Evolutionary conservation across 352 stramenopile species (phyloP).

Genomic region (Phytophthora litchii): DNA sequence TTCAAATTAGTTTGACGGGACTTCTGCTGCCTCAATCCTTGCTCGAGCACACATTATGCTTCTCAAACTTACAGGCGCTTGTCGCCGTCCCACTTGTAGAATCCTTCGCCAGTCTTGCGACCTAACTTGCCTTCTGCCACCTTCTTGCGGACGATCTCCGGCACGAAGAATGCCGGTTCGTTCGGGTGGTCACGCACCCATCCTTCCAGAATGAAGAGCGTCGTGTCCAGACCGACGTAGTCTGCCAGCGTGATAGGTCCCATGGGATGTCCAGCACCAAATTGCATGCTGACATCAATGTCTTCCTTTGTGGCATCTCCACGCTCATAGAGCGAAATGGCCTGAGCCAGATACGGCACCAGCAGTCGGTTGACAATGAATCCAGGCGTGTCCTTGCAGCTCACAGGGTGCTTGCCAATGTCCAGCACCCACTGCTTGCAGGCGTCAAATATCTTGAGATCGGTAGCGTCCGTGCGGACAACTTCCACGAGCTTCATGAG

Average conservation of each 20-base stretch:
- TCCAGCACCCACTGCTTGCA: conserved; percentile 90
- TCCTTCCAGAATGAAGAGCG: conserved; percentile 94
- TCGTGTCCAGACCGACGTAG: conserved; percentile 98
- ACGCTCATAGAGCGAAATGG: conserved; percentile 94
- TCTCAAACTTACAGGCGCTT: conserved; percentile 64
- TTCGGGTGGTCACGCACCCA: conserved; percentile 96
- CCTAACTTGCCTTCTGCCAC: conserved; percentile 94
- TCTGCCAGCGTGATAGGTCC: conserved; percentile 94
- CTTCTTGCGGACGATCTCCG: conserved; percentile 91
- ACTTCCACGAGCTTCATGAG: conserved; percentile 98
- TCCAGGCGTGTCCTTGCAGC: conserved; percentile 95
- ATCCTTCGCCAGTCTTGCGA: conserved; percentile 96
- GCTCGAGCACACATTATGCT: conserved; percentile 1
- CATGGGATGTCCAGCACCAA: conserved; percentile 98
- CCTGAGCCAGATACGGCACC: conserved; percentile 81
- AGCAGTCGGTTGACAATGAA: conserved; percentile 98
- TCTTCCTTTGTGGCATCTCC: conserved; percentile 94
- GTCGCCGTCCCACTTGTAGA: conserved; percentile 94
- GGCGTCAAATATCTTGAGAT: conserved; percentile 91
- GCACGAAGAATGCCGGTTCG: conserved; percentile 96
- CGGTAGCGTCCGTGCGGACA: conserved; percentile 93
- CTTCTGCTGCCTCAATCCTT: not conserved
- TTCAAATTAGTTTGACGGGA: not conserved
- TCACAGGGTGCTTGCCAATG: conserved; percentile 95
- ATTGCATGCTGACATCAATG: conserved; percentile 98